phyloP scores from a whole-genome alignment of 371 early-diverging fungal genomes.

The Coemansia sp. region DNA sequence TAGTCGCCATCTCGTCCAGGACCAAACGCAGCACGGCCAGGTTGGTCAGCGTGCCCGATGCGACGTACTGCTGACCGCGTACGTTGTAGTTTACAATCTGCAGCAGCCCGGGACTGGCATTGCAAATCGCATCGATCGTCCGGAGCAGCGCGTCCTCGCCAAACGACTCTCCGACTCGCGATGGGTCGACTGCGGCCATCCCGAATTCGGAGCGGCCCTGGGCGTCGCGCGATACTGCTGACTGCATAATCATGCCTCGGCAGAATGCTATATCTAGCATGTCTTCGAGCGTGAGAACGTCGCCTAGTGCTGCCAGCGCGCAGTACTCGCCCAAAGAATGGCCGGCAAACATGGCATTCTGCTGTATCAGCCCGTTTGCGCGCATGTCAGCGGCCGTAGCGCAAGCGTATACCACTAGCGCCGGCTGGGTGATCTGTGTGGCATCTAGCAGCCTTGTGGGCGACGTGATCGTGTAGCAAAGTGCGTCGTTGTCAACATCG shows the following conservation, averaged over 20 bases:
- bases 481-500: slow-evolving; percentile 14
- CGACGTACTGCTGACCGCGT: slow-evolving; percentile 94
- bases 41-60: slow-evolving; percentile 79
- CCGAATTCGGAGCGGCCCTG: slow-evolving; percentile 88
- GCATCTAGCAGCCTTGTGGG: slow-evolving; percentile 88
- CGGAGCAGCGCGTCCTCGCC: slow-evolving; percentile 71
- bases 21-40: slow-evolving; percentile 81
- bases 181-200: slow-evolving; percentile 93
- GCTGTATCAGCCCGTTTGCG: slow-evolving; percentile 79
- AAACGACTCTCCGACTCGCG: slow-evolving; percentile 78
- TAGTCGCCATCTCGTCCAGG: slow-evolving; percentile 65
- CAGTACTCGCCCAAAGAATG: slow-evolving; percentile 96
- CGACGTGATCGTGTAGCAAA: slow-evolving; percentile 80
- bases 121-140: slow-evolving; percentile 75
- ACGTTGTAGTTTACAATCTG: slow-evolving; percentile 98
- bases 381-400: slow-evolving; percentile 92
- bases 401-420: slow-evolving; percentile 85
- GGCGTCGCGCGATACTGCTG: slow-evolving; percentile 83
- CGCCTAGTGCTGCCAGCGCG: slow-evolving; percentile 84
- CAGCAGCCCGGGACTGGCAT: slow-evolving; percentile 65
- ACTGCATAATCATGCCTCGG: slow-evolving; percentile 98
- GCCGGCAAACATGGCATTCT: slow-evolving; percentile 87
- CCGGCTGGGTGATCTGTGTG: slow-evolving; percentile 95
- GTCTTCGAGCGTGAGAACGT: slow-evolving; percentile 80
- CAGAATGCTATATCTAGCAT: slow-evolving; percentile 92